Conservation (phyloP, 345 rosid genomes). For the Euclidium syriacum region DNA sequence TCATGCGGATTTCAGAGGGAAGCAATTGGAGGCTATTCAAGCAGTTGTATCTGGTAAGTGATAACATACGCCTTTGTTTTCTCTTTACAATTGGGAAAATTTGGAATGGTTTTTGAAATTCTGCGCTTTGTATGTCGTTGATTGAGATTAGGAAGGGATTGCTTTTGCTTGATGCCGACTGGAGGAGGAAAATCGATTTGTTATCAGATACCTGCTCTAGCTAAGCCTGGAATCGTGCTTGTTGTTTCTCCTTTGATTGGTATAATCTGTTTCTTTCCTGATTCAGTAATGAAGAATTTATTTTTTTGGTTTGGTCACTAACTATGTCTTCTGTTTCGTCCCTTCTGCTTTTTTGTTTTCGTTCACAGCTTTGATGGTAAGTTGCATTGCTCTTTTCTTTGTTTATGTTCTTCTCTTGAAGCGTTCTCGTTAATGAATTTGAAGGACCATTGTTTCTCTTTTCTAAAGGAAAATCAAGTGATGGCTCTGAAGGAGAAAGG, state of each 20-base stretch:
- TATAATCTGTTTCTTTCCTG: constrained; percentile 21
- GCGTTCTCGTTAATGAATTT: not conserved
- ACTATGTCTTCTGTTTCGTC: constrained; percentile 1
- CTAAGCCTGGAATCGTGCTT: constrained; percentile 82
- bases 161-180: constrained; percentile 96
- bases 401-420: not conserved
- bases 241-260: constrained; percentile 96
- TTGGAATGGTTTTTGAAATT: not conserved
- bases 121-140: not conserved
- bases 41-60: constrained; percentile 70
- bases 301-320: not conserved
- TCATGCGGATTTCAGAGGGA: constrained; percentile 74
- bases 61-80: not conserved
- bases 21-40: constrained; percentile 84
- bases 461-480: constrained; percentile 82
- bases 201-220: constrained; percentile 90
- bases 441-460: not conserved
- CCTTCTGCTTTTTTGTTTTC: constrained; percentile 17
- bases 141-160: constrained; percentile 50
- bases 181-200: constrained; percentile 99
- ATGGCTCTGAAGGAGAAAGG: constrained; percentile 84
- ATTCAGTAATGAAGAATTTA: not conserved
- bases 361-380: constrained; percentile 85
- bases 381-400: constrained; percentile 14
- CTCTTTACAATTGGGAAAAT: not conserved